Evolutionary conservation across 1,284 basidiomycete species (phyloP).

Genomic region (Cutaneotrichosporon arboriforme): DNA sequence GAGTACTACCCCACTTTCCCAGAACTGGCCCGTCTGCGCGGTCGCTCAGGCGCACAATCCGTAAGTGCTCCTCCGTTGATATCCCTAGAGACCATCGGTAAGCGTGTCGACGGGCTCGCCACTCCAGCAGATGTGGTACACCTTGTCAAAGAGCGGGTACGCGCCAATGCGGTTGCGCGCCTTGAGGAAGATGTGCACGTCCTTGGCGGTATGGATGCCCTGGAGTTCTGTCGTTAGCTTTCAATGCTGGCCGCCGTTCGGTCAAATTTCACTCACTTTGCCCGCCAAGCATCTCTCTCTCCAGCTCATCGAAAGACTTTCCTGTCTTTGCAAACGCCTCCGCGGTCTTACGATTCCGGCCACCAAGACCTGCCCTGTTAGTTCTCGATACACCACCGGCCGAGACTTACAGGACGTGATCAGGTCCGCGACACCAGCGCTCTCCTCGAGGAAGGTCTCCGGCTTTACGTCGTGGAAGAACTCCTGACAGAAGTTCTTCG

Average conservation of each 20-base stretch:
- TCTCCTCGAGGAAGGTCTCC: constrained; percentile 53
- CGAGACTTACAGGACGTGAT: constrained; percentile 52
- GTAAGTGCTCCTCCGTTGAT: no score
- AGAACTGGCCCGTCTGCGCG: no score
- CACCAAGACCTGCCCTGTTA: constrained; percentile 44
- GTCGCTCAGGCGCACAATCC: no score
- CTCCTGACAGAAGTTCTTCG: constrained; percentile 52
- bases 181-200: constrained; percentile 53
- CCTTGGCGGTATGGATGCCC: constrained; percentile 52
- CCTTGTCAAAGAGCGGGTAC: constrained; percentile 55
- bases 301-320: constrained; percentile 52
- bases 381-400: constrained; percentile 30
- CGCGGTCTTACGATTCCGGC: constrained; percentile 52
- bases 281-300: constrained; percentile 55
- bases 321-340: constrained; percentile 53
- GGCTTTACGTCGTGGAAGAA: constrained; percentile 54
- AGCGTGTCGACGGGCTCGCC: constrained; percentile 20
- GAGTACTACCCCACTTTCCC: no score
- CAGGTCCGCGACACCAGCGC: constrained; percentile 56
- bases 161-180: constrained; percentile 50
- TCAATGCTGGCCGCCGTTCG: constrained; percentile 13
- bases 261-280: constrained; percentile 52
- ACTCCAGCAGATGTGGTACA: constrained; percentile 49
- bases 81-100: constrained; percentile 14
- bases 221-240: constrained; percentile 46